Base-by-base conservation (phyloP, 2,329 filamentous ascomycete genomes). In the Colletotrichum salicis region DNA sequence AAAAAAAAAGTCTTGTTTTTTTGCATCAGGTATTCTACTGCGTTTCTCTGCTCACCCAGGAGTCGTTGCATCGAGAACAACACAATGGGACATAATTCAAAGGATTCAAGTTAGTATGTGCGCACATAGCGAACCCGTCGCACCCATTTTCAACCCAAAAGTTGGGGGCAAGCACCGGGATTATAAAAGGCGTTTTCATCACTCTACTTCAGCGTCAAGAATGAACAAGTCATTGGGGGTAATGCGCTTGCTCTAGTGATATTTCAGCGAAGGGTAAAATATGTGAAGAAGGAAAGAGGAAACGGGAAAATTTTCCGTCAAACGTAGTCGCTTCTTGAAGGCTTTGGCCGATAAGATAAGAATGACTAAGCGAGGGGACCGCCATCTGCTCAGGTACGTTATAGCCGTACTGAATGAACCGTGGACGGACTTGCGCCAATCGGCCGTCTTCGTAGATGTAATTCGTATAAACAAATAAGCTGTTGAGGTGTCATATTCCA, bases 111-210 rank as follows among this genome's bases (percentile, higher is more conserved):
- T 45, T 54, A 37, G 55, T 31, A 87, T 90, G 87, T 90, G 80
- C 84, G 87, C 88, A 81, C 87, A 88, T 87, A 90, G 88, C 88
- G 88, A 90, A 90, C 87, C 88, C 84, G 83, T 82, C 80, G 83
- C 84, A 84, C 85, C 84, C 85, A 82, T 81, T 74, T 76, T 76
- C 76, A 77, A 29, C 11, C 24, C 29, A 54, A 48, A 63, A 37
- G 76, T 77, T 41, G 37, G 78, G 78, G 84, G 85, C 82, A 83
- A 82, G 83, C 81, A 81, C 82, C 82, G 83, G 86, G 87, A 90
- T 90, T 90, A 88, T 89, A 86, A 90, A 89, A 85, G 85, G 87
- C 86, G 81, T 65, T 56, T 58, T 0, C 4, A 54, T 82, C 82
- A 69, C 75, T 90, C 87, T 90, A 83, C 88, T 89, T 90, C 87